These are phyloP conservation scores for Arabidopsis hybrid DNA, from an alignment of 441 rosid genomes.

Conservation along the genomic window DNA sequence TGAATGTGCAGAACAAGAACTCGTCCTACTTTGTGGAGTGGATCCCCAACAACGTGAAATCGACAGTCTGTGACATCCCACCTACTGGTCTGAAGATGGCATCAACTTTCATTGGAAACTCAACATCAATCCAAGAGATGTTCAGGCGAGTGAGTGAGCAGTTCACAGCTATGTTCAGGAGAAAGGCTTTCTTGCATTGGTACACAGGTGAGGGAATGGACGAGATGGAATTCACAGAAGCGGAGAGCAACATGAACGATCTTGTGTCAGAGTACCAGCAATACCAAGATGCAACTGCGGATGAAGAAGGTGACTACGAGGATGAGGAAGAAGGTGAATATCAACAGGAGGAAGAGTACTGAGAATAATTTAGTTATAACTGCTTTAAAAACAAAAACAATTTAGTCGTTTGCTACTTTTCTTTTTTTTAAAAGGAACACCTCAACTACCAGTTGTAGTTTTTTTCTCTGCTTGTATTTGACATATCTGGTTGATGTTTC, in stretches of 20 bases:
- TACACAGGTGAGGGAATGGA: constrained; percentile 69
- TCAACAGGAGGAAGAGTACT: constrained; percentile 50
- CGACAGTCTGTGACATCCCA: constrained; percentile 64
- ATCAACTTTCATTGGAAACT: constrained; percentile 64
- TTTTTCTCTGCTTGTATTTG: constrained; percentile 12
- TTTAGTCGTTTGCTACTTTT: constrained; percentile 8
- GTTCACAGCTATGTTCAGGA: constrained; percentile 72
- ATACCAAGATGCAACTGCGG: constrained; percentile 37
- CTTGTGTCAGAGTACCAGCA: constrained; percentile 36
- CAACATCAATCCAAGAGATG: constrained; percentile 68
- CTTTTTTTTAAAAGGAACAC: background rate
- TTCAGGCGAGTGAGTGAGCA: constrained; percentile 65
- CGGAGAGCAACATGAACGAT: constrained; percentile 65
- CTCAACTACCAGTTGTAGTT: constrained; percentile 34
- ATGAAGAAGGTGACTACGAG: constrained; percentile 43
- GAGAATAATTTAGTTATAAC: constrained; percentile 4
- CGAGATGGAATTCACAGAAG: constrained; percentile 63
- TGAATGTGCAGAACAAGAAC: constrained; percentile 69
- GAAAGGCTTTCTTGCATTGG: constrained; percentile 66
- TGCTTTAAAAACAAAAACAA: background rate
- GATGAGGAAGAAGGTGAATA: constrained; percentile 41
- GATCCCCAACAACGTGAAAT: constrained; percentile 68
- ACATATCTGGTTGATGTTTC: background rate
- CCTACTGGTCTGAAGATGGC: constrained; percentile 63
- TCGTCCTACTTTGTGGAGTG: constrained; percentile 69